These are phyloP conservation scores for Thelephora terrestris DNA, from an alignment of 1,284 basidiomycete genomes.

Conservation along the genomic window DNA sequence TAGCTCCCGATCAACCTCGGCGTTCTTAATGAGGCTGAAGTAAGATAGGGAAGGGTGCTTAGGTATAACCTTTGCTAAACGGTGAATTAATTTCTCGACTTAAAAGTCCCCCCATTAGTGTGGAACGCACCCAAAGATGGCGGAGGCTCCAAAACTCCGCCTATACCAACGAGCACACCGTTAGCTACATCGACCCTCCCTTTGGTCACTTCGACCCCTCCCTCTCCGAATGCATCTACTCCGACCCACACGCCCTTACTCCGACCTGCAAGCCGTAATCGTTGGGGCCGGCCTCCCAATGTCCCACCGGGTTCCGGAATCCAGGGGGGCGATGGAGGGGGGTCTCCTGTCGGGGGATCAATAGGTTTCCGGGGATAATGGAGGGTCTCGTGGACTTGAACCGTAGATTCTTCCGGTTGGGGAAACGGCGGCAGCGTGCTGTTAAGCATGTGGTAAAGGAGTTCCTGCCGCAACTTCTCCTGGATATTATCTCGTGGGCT, in stretches of 20 bases:
- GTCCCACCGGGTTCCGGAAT: conserved; percentile 74
- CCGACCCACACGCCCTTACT: conserved; percentile 50
- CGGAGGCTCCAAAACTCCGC: conserved; percentile 70
- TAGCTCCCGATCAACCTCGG: conserved; percentile 43
- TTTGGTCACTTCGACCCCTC: conserved; percentile 56
- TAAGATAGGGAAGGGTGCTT: conserved; percentile 57
- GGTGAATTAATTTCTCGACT: conserved; percentile 5
- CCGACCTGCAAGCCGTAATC: conserved; percentile 52
- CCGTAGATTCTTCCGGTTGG: conserved; percentile 26
- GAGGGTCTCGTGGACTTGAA: conserved; percentile 48
- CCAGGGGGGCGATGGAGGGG: conserved; percentile 77
- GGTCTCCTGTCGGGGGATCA: conserved; percentile 48
- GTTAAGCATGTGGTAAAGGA: conserved; percentile 94
- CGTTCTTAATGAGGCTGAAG: conserved; percentile 55
- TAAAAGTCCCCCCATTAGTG: background rate
- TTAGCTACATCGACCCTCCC: conserved; percentile 51
- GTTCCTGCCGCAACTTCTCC: conserved; percentile 75
- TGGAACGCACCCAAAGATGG: conserved; percentile 53
- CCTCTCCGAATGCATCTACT: conserved; percentile 62
- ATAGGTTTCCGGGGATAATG: conserved; percentile 55
- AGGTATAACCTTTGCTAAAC: conserved; percentile 45
- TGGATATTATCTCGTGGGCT: conserved; percentile 71
- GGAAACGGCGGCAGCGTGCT: conserved; percentile 48
- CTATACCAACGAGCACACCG: conserved; percentile 72
- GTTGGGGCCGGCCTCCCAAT: conserved; percentile 77